phyloP scores from a whole-genome alignment of 768 basidiomycete species.

The Scleroderma citrinum region DNA sequence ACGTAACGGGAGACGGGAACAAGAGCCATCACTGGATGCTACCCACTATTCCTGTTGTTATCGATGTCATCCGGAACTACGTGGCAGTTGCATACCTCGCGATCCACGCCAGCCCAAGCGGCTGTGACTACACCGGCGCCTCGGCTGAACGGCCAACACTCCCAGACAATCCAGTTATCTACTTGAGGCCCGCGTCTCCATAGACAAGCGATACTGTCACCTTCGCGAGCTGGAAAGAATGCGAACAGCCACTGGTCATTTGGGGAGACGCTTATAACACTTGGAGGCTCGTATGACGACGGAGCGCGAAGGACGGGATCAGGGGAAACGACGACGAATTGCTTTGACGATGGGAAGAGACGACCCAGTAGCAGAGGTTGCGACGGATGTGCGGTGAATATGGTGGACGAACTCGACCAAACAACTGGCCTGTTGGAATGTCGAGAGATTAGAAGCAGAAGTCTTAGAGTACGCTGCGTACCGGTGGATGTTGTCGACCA shows the following conservation, averaged over 20 bases:
- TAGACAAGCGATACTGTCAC: constrained; percentile 56
- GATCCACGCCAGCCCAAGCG: constrained; percentile 52
- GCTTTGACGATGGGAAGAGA: constrained; percentile 65
- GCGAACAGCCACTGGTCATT: constrained; percentile 65
- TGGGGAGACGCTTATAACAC: constrained; percentile 54
- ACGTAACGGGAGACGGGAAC: constrained; percentile 49
- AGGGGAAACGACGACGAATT: constrained; percentile 55
- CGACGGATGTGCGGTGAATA: constrained; percentile 63
- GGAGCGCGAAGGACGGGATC: constrained; percentile 41
- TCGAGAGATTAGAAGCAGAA: too few species aligned
- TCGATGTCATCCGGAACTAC: background rate
- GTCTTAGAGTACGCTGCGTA: constrained; percentile 16
- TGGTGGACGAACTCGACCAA: constrained; percentile 65
- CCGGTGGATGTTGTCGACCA: constrained; percentile 54
- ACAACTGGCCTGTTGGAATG: constrained; percentile 48
- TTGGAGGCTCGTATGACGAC: constrained; percentile 52
- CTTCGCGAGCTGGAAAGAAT: constrained; percentile 57
- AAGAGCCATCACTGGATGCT: constrained; percentile 37
- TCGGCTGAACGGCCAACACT: constrained; percentile 47
- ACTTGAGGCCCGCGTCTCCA: constrained; percentile 57
- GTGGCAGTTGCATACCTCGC: constrained; percentile 43
- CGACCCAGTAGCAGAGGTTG: constrained; percentile 56
- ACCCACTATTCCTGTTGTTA: constrained; percentile 44
- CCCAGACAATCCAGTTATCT: constrained; percentile 56
- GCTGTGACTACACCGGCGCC: constrained; percentile 56